Evolutionary conservation across 495 filamentous ascomycete species (phyloP), one percentile per base, ranked within the genome.

Genomic region (Lasiosphaeria hispida): DNA sequence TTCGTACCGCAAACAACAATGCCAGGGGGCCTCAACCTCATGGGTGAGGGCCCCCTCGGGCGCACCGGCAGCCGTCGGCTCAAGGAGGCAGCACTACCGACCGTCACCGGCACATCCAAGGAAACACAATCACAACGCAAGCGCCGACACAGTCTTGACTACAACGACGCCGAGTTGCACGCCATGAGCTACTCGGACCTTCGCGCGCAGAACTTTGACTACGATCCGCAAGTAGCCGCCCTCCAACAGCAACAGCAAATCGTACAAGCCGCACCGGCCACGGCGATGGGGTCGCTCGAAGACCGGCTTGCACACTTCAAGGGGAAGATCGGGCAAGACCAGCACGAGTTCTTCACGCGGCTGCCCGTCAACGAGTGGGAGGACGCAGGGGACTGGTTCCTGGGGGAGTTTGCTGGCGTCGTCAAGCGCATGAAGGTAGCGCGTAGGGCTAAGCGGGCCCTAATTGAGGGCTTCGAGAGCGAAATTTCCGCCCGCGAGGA

Each of bases 361-460:
- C 74, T 96, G 65, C 65, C 81, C 3, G 78, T 89, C 18, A 75
- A 81, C 23, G 87, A 93, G 67, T 94, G 91, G 87, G 91, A 96
- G 67, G 79, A 87, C 47, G 83, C 86, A 11, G 91, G 91, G 7
- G 90, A 96, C 59, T 85, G 88, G 77, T 83, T 96, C 40, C 72
- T 93, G 11, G 83, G 84, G 3, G 81, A 80, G 58, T 92, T 94
- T 63, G 75, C 75, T 6, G 75, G 79, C 7, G 68, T 92, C 14
- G 75, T 92, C 59, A 66, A 74, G 14, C 79, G 83, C 61, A 80
- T 92, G 64, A 88, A 82, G 57, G 75, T 83, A 0, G 76, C 85
- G 33, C 76, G 91, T 44, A 77, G 79, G 55, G 77, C 79, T 15
- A 90, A 90, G 66, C 80, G 92, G 38, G 77, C 79, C 48, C 72